Evolutionary conservation across 495 filamentous ascomycete genomes (phyloP).

Genomic region (Aspergillus affinis): DNA sequence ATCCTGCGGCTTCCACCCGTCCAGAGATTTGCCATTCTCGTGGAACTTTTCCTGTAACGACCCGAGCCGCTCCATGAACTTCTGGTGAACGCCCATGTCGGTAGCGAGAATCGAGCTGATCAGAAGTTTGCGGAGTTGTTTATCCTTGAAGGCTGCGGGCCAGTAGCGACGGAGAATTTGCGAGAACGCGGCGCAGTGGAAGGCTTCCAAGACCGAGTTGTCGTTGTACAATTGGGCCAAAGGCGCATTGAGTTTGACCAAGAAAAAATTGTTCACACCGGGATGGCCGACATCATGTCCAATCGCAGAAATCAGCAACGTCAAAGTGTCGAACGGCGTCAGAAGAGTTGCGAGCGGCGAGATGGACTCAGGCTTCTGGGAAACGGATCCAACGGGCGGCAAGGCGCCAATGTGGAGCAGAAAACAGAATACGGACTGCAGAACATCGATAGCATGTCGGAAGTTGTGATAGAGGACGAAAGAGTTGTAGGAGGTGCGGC

Average conservation of each 20-base stretch:
- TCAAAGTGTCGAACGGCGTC: slow-evolving; percentile 81
- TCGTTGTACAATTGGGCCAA: slow-evolving; percentile 98
- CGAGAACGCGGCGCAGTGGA: slow-evolving; percentile 95
- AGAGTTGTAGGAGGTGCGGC: slow-evolving; percentile 83
- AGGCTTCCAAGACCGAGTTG: slow-evolving; percentile 93
- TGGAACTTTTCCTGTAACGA: slow-evolving; percentile 73
- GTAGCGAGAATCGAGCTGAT: slow-evolving; percentile 95
- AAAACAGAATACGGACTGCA: slow-evolving; percentile 92
- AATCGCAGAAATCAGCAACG: slow-evolving; percentile 88
- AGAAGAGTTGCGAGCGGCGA: slow-evolving; percentile 72
- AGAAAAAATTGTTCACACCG: slow-evolving; percentile 95
- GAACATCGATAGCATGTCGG: slow-evolving; percentile 91
- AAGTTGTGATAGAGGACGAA: slow-evolving; percentile 99
- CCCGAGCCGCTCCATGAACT: slow-evolving; percentile 85
- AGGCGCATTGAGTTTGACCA: slow-evolving; percentile 88
- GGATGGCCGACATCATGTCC: slow-evolving; percentile 98
- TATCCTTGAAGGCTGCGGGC: slow-evolving; percentile 74
- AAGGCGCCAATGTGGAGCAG: slow-evolving; percentile 79
- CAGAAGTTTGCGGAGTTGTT: slow-evolving; percentile 79
- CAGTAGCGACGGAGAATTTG: slow-evolving; percentile 93
- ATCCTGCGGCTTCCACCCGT: slow-evolving; percentile 71
- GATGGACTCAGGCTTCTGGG: slow-evolving; percentile 27
- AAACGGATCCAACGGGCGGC: slow-evolving; percentile 56
- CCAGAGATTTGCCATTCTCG: slow-evolving; percentile 54
- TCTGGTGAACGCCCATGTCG: slow-evolving; percentile 95